Conservation (phyloP, 2,329 filamentous ascomycete species). For the Penicillium janthinellum region DNA sequence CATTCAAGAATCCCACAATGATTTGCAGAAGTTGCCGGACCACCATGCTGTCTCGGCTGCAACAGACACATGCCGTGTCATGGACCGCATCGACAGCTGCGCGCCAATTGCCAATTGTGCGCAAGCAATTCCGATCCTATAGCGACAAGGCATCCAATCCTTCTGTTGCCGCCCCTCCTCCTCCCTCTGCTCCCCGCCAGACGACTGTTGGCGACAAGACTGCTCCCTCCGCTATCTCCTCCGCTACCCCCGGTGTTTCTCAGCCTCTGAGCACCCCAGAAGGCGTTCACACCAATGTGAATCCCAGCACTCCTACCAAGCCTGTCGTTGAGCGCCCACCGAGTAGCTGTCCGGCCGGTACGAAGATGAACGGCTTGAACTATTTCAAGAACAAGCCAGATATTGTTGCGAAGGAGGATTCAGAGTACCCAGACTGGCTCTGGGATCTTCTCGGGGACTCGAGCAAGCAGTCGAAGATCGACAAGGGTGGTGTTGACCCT, state of each 20-base stretch:
- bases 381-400: constrained; percentile 52
- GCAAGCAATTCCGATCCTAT: constrained; percentile 36
- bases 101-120: constrained; percentile 34
- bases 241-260: constrained; percentile 43
- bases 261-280: constrained; percentile 46
- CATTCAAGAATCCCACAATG: constrained; percentile 29
- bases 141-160: constrained; percentile 35
- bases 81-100: constrained; percentile 32
- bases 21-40: constrained; percentile 47
- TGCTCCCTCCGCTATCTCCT: constrained; percentile 42
- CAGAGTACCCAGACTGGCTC: constrained; percentile 53
- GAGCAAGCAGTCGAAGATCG: constrained; percentile 35
- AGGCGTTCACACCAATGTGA: constrained; percentile 31
- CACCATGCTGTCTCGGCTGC: constrained; percentile 42
- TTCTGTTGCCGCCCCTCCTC: constrained; percentile 31
- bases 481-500: constrained; percentile 42
- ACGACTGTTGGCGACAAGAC: constrained; percentile 34
- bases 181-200: constrained; percentile 38
- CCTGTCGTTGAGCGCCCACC: constrained; percentile 31
- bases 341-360: constrained; percentile 45
- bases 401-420: constrained; percentile 48
- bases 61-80: constrained; percentile 33
- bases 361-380: constrained; percentile 45
- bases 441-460: constrained; percentile 47
- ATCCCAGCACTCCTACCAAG: constrained; percentile 32